Evolutionary conservation across 495 filamentous ascomycete species (phyloP).

Genomic region (Talaromyces adpressus): DNA sequence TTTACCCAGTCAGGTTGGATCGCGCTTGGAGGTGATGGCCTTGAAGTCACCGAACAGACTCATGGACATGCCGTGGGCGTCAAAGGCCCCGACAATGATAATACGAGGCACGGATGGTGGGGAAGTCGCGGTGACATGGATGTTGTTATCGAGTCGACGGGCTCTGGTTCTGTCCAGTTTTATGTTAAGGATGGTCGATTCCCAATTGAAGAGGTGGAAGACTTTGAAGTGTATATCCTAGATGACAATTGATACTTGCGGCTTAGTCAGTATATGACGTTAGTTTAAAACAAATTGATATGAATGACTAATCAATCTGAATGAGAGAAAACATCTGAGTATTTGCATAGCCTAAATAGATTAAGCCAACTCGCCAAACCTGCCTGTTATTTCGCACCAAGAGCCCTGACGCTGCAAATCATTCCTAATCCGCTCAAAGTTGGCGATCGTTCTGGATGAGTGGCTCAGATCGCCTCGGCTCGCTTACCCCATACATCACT

Average conservation of each 20-base stretch:
- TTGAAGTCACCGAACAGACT: slow-evolving; percentile 9
- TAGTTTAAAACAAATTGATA: not conserved
- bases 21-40: slow-evolving; percentile 9
- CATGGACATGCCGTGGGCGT: slow-evolving; percentile 7
- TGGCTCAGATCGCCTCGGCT: not conserved
- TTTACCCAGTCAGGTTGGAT: not conserved
- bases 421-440: not conserved
- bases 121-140: slow-evolving; percentile 13
- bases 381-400: not conserved
- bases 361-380: not conserved
- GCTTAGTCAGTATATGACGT: not conserved
- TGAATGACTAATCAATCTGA: not conserved
- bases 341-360: not conserved
- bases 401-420: not conserved
- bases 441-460: not conserved
- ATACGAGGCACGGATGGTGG: slow-evolving; percentile 10
- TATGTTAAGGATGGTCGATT: slow-evolving; percentile 15
- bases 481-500: not conserved
- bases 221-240: not conserved
- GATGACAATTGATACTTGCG: not conserved
- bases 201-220: not conserved
- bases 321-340: not conserved
- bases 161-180: slow-evolving; percentile 11
- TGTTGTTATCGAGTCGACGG: slow-evolving; percentile 6
- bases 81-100: not conserved